Conservation (phyloP, 139 green algal species). For the Chlamydomonas schloesseri region DNA sequence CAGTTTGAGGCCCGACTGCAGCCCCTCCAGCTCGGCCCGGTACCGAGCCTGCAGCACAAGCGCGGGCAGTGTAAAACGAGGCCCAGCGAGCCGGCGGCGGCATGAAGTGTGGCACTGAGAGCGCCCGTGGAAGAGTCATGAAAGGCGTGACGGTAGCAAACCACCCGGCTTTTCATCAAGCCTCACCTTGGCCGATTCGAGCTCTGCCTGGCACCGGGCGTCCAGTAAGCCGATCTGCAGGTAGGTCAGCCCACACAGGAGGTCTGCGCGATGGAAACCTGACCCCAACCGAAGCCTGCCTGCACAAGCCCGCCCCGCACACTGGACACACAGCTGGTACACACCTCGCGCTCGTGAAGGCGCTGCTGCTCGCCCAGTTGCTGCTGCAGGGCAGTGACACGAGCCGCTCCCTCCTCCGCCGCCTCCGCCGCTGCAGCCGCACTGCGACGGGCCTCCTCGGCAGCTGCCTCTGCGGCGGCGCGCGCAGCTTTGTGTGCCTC, state of each 20-base stretch:
- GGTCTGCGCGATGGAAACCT: too few relatives aligned
- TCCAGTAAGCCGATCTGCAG: conserved; percentile 17
- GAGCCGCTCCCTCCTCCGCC: conserved; percentile 2
- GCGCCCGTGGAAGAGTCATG: too few relatives aligned
- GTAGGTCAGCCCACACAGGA: not conserved
- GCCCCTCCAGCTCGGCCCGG: conserved; percentile 9
- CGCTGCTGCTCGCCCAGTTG: conserved; percentile 19
- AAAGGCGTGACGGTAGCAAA: too few relatives aligned
- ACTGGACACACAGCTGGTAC: too few relatives aligned
- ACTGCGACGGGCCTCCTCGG: conserved; percentile 28
- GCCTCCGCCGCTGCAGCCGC: not conserved
- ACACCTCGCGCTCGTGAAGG: not conserved
- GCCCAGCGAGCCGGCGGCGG: too few relatives aligned
- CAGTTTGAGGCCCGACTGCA: conserved; percentile 25
- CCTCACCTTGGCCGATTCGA: not conserved
- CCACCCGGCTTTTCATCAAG: too few relatives aligned
- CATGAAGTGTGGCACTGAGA: too few relatives aligned
- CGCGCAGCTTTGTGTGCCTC: conserved; percentile 35
- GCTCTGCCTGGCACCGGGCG: not conserved
- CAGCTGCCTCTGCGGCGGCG: conserved; percentile 10
- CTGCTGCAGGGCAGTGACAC: not conserved
- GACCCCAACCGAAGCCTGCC: too few relatives aligned
- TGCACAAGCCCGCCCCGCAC: too few relatives aligned
- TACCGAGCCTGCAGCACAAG: not conserved
- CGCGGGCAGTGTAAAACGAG: too few relatives aligned